Evolutionary conservation across 768 basidiomycete species (phyloP).

Genomic region (Lactarius pseudohatsudake): DNA sequence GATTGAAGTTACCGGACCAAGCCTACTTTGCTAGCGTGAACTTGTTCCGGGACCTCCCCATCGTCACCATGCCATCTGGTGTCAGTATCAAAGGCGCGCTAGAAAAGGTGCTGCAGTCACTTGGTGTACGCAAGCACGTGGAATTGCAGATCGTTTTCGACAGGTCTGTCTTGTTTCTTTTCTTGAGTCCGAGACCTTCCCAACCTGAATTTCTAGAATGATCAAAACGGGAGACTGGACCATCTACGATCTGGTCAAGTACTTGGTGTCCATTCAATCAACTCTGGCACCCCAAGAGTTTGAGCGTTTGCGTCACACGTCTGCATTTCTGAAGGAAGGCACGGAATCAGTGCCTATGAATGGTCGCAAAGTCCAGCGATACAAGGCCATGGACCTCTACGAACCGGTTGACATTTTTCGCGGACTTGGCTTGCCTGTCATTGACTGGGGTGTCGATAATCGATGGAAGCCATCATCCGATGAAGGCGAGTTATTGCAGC

Average conservation of each 20-base stretch:
- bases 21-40: conserved; percentile 85
- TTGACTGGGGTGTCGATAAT: conserved; percentile 79
- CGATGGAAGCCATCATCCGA: conserved; percentile 85
- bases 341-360: conserved; percentile 29
- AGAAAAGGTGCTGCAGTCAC: conserved; percentile 65
- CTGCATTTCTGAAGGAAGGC: conserved; percentile 73
- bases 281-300: conserved; percentile 58
- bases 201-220: conserved; percentile 52
- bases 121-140: conserved; percentile 90
- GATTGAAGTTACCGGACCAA: conserved; percentile 63
- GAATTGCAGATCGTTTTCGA: conserved; percentile 93
- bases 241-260: conserved; percentile 78
- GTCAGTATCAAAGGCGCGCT: conserved; percentile 60
- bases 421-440: conserved; percentile 70
- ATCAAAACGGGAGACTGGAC: conserved; percentile 91
- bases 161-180: conserved; percentile 45
- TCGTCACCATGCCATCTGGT: conserved; percentile 70
- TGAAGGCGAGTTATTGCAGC: conserved; percentile 58
- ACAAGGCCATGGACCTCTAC: conserved; percentile 73
- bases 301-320: conserved; percentile 56
- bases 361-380: conserved; percentile 45
- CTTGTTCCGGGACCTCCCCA: conserved; percentile 86
- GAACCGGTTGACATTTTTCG: conserved; percentile 78
- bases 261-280: conserved; percentile 79
- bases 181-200: not conserved